Percentiles rank a stretch among this genome's conserved stretches.
Evolutionary conservation across 2,329 filamentous ascomycete species (phyloP).

Genomic region (Alternaria sp.): DNA sequence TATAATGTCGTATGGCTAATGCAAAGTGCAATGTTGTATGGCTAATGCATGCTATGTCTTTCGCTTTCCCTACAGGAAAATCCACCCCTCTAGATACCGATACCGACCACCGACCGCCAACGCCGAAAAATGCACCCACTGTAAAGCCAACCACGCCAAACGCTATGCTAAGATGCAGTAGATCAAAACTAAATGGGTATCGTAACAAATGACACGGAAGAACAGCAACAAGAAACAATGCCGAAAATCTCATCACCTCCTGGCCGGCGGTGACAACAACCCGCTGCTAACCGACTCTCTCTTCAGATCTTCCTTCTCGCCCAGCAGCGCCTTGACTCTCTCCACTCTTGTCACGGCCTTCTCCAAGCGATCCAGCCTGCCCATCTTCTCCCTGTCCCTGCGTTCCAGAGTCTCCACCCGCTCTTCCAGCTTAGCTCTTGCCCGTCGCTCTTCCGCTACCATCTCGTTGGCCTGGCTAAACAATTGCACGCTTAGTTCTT

Average conservation of each 20-base stretch:
- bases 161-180: conserved; percentile 6
- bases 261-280: neutral
- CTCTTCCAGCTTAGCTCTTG: conserved; percentile 73
- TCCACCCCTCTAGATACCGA: neutral
- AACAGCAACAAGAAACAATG: neutral
- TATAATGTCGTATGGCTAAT: neutral
- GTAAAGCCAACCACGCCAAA: neutral
- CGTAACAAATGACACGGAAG: neutral
- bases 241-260: neutral
- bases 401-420: conserved; percentile 71
- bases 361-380: conserved; percentile 73
- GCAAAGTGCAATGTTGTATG: neutral
- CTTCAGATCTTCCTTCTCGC: conserved; percentile 5
- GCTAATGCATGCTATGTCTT: neutral
- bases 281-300: neutral
- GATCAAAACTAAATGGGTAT: conserved; percentile 10
- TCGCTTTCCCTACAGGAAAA: neutral
- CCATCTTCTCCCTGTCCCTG: conserved; percentile 72
- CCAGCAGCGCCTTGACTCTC: conserved; percentile 68
- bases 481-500: conserved; percentile 75
- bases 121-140: neutral
- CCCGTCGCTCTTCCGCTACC: conserved; percentile 77
- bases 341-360: conserved; percentile 74
- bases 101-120: neutral
- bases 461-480: conserved; percentile 89